Conservation (phyloP, 1,284 basidiomycete species). For the Polyporus tsugae region DNA sequence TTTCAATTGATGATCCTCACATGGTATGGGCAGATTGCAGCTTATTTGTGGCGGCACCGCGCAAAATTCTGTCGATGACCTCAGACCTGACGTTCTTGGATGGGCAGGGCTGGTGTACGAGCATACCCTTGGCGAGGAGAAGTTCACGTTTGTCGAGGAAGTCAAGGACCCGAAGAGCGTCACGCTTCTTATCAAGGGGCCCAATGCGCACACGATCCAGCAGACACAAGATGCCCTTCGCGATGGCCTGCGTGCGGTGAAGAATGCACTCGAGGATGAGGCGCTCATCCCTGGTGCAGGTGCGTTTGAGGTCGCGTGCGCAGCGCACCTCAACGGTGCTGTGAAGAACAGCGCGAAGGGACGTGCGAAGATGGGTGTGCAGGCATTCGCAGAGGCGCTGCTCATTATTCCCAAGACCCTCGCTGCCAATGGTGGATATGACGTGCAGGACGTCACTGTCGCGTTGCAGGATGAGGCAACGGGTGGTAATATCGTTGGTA, state of each 20-base stretch:
- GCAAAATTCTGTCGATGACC: constrained; percentile 98
- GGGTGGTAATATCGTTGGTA: constrained; percentile 90
- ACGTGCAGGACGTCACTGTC: constrained; percentile 96
- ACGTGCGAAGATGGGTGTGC: constrained; percentile 96
- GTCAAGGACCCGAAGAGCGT: constrained; percentile 97
- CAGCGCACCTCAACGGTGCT: constrained; percentile 81
- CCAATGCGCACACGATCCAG: constrained; percentile 95
- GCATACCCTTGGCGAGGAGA: constrained; percentile 98
- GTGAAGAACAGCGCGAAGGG: constrained; percentile 93
- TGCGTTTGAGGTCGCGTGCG: constrained; percentile 97
- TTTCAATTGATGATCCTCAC: constrained; percentile 7
- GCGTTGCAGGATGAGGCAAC: constrained; percentile 92
- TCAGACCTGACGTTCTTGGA: constrained; percentile 91
- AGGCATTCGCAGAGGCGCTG: constrained; percentile 96
- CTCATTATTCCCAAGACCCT: constrained; percentile 97
- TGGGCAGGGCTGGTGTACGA: constrained; percentile 99
- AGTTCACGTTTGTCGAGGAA: constrained; percentile 98
- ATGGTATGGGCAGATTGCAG: constrained; percentile 69
- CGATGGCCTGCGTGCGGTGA: constrained; percentile 95
- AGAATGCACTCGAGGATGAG: constrained; percentile 96
- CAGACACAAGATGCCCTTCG: constrained; percentile 98
- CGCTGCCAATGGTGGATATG: constrained; percentile 96
- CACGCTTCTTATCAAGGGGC: constrained; percentile 98
- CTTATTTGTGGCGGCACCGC: constrained; percentile 95
- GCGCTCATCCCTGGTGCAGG: constrained; percentile 93